A percentile compares a stretch with the other conserved stretches of the same genome.
These are phyloP conservation scores for Waltergamsia citrina DNA, from an alignment of 2,329 filamentous ascomycete species.

Conservation along the genomic window DNA sequence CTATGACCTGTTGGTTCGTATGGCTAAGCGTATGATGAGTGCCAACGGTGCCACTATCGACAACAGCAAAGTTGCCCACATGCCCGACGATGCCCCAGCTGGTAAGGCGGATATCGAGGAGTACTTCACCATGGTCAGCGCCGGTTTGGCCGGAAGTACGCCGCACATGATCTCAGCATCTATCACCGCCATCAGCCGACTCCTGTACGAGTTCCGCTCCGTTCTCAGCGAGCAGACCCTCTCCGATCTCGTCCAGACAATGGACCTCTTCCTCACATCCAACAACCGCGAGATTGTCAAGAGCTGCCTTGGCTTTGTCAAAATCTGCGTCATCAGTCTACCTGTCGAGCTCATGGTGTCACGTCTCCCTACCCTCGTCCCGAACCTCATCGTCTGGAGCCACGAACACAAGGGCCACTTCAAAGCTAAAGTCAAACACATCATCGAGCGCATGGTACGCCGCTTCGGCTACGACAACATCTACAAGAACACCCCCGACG, in stretches of 20 bases:
- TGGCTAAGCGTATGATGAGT: constrained; percentile 68
- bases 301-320: constrained; percentile 90
- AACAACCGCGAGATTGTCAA: constrained; percentile 96
- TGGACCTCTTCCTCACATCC: constrained; percentile 91
- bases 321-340: constrained; percentile 84
- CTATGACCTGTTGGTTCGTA: constrained; percentile 81
- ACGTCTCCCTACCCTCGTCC: constrained; percentile 67
- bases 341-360: constrained; percentile 71
- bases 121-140: constrained; percentile 97
- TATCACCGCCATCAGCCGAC: constrained; percentile 89
- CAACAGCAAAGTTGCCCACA: constrained; percentile 78
- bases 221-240: constrained; percentile 61
- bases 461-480: constrained; percentile 79
- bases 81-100: constrained; percentile 70
- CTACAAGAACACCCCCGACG: constrained; percentile 72
- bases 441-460: constrained; percentile 86
- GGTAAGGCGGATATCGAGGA: constrained; percentile 81
- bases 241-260: constrained; percentile 80
- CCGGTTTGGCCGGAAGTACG: constrained; percentile 82
- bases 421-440: constrained; percentile 95
- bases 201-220: constrained; percentile 83
- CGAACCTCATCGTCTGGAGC: constrained; percentile 90
- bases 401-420: constrained; percentile 98
- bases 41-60: constrained; percentile 65
- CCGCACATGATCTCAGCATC: constrained; percentile 97